These are phyloP conservation scores for Lactifluus piperatus DNA, from an alignment of 768 basidiomycete species.

Conservation along the genomic window DNA sequence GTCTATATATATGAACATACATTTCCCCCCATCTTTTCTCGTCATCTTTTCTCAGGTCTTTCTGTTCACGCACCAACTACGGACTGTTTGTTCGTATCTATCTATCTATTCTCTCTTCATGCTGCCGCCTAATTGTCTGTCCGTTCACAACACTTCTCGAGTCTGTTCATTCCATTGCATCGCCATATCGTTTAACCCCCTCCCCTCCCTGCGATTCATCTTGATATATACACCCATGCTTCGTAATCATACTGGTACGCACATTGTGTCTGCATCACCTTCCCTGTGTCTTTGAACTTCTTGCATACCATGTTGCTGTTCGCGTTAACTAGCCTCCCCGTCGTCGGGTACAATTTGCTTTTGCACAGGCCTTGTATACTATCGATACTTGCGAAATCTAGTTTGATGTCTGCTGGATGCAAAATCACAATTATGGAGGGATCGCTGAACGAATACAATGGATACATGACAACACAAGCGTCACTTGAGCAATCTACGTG, in stretches of 20 bases:
- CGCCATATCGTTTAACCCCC: slow-evolving; percentile 15
- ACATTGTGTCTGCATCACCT: slow-evolving; percentile 20
- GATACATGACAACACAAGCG: slow-evolving; percentile 16
- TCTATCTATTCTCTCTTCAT: slow-evolving; percentile 16
- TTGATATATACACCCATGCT: slow-evolving; percentile 19
- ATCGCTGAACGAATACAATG: slow-evolving; percentile 11
- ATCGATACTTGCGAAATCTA: slow-evolving; percentile 21
- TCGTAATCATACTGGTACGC: slow-evolving; percentile 24
- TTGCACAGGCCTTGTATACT: slow-evolving; percentile 25
- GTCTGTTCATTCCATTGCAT: slow-evolving; percentile 14
- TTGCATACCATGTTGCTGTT: slow-evolving; percentile 27
- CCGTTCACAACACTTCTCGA: slow-evolving; percentile 13
- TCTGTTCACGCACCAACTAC: slow-evolving; percentile 18
- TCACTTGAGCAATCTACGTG: slow-evolving; percentile 5
- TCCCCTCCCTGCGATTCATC: slow-evolving; percentile 14
- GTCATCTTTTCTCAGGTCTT: slow-evolving; percentile 16
- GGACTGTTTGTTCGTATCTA: slow-evolving; percentile 18
- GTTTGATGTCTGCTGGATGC: slow-evolving; percentile 12
- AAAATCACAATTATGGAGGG: not conserved
- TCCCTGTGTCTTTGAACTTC: slow-evolving; percentile 21
- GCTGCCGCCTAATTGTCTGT: slow-evolving; percentile 18
- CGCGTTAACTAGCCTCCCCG: slow-evolving; percentile 24
- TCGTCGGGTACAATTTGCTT: slow-evolving; percentile 24
- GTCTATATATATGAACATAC: slow-evolving; percentile 24
- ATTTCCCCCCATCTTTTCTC: slow-evolving; percentile 16